A percentile compares a stretch with the other conserved stretches of the same genome.
These are phyloP conservation scores for Magnaporthiopsis poae DNA, from an alignment of 2,329 filamentous ascomycete genomes.

Conservation along the genomic window DNA sequence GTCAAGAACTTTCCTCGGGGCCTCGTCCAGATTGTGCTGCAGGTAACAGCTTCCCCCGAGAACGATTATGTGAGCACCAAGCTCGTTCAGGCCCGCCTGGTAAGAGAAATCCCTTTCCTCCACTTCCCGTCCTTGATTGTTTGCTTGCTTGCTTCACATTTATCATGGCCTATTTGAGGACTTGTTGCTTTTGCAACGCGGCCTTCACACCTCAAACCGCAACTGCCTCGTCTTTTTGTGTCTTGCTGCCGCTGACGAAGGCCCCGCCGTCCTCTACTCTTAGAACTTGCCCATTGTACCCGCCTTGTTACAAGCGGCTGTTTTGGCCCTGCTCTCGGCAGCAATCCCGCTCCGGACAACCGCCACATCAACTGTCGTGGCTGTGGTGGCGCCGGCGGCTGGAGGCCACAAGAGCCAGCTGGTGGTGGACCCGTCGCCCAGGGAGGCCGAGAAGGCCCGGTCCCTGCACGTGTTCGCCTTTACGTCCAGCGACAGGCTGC, in stretches of 20 bases:
- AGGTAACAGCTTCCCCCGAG: constrained; percentile 59
- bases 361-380: constrained; percentile 55
- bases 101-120: constrained; percentile 27
- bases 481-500: constrained; percentile 59
- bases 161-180: not conserved
- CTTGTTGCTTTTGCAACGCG: not conserved
- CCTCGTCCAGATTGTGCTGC: constrained; percentile 72
- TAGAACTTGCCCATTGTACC: constrained; percentile 74
- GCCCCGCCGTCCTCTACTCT: not conserved
- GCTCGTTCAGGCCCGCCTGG: constrained; percentile 49
- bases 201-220: not conserved
- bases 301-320: constrained; percentile 67
- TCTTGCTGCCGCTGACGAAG: too few species aligned
- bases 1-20: constrained; percentile 66
- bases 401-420: constrained; percentile 24
- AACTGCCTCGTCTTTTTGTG: not conserved
- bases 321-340: constrained; percentile 70
- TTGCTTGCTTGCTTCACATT: constrained; percentile 2
- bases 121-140: not conserved
- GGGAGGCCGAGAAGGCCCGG: constrained; percentile 50
- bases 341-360: constrained; percentile 70
- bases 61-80: constrained; percentile 55
- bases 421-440: constrained; percentile 51
- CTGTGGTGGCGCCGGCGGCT: constrained; percentile 37
- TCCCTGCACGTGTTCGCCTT: constrained; percentile 81